Base-by-base conservation (phyloP, 2,329 filamentous ascomycete genomes). In the Colletotrichum sp. region DNA sequence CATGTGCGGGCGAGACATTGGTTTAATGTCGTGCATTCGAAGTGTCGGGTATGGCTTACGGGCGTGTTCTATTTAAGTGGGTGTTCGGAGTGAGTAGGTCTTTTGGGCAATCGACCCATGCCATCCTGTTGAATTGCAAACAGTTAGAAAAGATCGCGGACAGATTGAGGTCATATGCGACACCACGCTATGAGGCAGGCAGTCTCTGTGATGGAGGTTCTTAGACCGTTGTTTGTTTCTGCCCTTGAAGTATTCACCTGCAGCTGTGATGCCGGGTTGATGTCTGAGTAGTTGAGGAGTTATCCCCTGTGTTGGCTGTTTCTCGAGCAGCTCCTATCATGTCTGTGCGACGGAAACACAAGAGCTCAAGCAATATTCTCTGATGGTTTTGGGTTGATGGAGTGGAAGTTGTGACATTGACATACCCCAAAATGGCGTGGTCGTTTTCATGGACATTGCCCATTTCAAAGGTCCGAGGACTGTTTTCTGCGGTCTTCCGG, bases 221-320 rank as follows among this genome's bases (percentile, higher is more conserved):
- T 30, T 30, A 30, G 28, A 30, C 4, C 18, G 5, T 49, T 0
- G 44, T 21, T 21, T 24, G n/a, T 21, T 24, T 13, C 44, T 21
- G 6, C 2, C 12, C 4, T 12, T 52, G 44, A 52, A 21, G 44
- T 52, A 21, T 52, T 52, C 44, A 7, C n/a, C 8, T 0, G 6
- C 1, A 52, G 12, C 0, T 21, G 0, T 52, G n/a, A 1, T 24
- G n/a, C 44, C 44, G 7, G 13, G 15, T 16, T 8, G 15, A 36
- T 36, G 34, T 8, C 1, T 16, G 2, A 18, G 36, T 44, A 44
- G 8, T 1, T 44, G 0, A 9, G 1, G 36, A 18, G 5, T 44
- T 5, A 2, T 44, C 36, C 3, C 36, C 36, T 18, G 5, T 4
- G 4, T 1, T 2, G 8, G 36, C 4, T 39, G 36, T 39, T 39